Percentiles rank a stretch among this genome's conserved stretches.
Conservation (phyloP, 805 yeast genomes). For the Starmerella lactis-condensi region DNA sequence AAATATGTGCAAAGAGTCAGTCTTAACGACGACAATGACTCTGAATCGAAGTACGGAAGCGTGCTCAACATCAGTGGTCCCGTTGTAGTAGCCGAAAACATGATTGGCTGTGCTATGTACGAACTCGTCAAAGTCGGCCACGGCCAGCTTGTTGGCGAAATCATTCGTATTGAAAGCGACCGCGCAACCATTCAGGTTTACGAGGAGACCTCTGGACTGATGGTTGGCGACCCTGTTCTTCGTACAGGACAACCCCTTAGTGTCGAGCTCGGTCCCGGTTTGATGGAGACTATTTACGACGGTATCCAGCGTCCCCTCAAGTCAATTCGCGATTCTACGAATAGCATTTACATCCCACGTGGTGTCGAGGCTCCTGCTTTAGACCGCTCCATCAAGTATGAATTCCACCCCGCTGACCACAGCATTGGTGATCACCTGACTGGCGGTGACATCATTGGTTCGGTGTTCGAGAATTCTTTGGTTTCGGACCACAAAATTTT, state of each 20-base stretch:
- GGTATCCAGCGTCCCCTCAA: slow-evolving; percentile 98
- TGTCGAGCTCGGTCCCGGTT: slow-evolving; percentile 97
- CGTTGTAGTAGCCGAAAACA: slow-evolving; percentile 90
- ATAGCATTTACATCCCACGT: slow-evolving; percentile 94
- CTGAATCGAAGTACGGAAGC: slow-evolving; percentile 55
- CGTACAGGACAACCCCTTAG: slow-evolving; percentile 98
- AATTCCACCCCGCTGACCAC: slow-evolving; percentile 58
- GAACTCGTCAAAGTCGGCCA: slow-evolving; percentile 97
- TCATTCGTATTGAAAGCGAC: slow-evolving; percentile 88
- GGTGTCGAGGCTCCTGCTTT: slow-evolving; percentile 97
- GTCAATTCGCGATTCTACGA: slow-evolving; percentile 70
- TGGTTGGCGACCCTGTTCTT: slow-evolving; percentile 96
- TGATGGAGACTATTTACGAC: slow-evolving; percentile 97
- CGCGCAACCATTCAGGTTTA: slow-evolving; percentile 97
- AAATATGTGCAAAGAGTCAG: slow-evolving; percentile 76
- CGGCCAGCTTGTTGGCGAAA: slow-evolving; percentile 93
- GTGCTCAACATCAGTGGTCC: slow-evolving; percentile 96
- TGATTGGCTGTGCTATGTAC: slow-evolving; percentile 99
- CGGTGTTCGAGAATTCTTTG: slow-evolving; percentile 83
- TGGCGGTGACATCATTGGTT: slow-evolving; percentile 95
- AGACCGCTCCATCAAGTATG: slow-evolving; percentile 62
- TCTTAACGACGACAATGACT: slow-evolving; percentile 41
- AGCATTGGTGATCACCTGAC: slow-evolving; percentile 93
- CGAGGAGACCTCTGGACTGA: slow-evolving; percentile 98
- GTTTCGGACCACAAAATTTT: slow-evolving; percentile 82